These are phyloP conservation scores for Neofusicoccum ribis DNA, from an alignment of 2,329 filamentous ascomycete genomes.

Conservation along the genomic window DNA sequence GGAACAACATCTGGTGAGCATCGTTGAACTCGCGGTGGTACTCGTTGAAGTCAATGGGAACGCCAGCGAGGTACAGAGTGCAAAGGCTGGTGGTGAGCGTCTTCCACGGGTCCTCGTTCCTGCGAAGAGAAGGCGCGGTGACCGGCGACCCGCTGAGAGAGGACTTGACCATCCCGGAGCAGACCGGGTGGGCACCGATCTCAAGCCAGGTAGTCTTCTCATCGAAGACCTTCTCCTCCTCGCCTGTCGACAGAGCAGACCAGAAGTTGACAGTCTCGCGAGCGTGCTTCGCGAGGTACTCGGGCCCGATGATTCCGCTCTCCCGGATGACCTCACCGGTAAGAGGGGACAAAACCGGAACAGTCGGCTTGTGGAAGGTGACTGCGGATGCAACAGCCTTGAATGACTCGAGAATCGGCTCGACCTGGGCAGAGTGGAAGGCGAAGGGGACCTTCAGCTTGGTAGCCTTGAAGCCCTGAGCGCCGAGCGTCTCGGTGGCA, in stretches of 20 bases:
- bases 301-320: conserved; percentile 56
- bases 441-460: conserved; percentile 67
- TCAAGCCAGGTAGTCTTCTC: conserved; percentile 71
- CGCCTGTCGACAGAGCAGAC: conserved; percentile 60
- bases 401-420: conserved; percentile 63
- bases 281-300: conserved; percentile 65
- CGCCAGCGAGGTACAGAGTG: conserved; percentile 61
- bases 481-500: conserved; percentile 51
- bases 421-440: conserved; percentile 67
- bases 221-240: conserved; percentile 60
- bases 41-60: conserved; percentile 70
- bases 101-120: conserved; percentile 64
- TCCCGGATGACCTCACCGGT: conserved; percentile 61
- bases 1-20: conserved; percentile 60
- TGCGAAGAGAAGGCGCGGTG: conserved; percentile 61
- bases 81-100: conserved; percentile 61
- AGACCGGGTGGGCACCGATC: conserved; percentile 72
- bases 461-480: conserved; percentile 59
- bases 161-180: conserved; percentile 66
- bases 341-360: conserved; percentile 69
- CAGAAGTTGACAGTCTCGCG: conserved; percentile 71
- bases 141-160: conserved; percentile 57
- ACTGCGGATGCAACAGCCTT: conserved; percentile 56
- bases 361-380: conserved; percentile 57
- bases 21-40: conserved; percentile 64